Conservation (phyloP, 495 filamentous ascomycete species). For the Aspergillus incahuasiensis region DNA sequence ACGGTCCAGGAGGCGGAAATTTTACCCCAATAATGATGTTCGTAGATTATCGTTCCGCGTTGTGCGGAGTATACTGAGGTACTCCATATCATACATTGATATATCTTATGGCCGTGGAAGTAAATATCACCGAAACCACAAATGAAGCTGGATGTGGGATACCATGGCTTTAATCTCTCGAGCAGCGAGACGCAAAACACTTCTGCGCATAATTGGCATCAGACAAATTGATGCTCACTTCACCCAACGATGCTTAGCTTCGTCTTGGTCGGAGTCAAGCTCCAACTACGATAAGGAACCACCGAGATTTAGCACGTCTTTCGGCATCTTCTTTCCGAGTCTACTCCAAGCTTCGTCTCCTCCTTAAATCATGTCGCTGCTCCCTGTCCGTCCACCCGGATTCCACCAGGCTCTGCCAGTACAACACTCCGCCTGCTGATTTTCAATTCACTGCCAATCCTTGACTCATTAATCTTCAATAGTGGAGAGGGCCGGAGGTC, state of each 20-base stretch:
- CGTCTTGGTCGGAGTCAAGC: background rate
- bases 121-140: no score
- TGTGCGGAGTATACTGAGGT: no score
- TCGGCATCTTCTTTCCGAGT: conserved; percentile 3
- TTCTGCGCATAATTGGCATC: no score
- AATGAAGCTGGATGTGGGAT: no score
- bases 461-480: background rate
- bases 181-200: no score
- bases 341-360: background rate
- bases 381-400: background rate
- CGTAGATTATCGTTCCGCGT: no score
- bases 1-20: background rate
- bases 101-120: no score
- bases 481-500: background rate
- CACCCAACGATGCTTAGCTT: background rate
- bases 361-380: background rate
- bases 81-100: no score
- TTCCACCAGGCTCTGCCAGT: background rate
- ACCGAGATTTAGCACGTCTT: background rate
- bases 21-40: background rate
- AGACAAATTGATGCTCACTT: background rate
- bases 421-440: background rate
- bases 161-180: no score
- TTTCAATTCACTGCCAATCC: background rate
- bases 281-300: background rate